phyloP scores from a whole-genome alignment of 2,329 filamentous ascomycete genomes.

The Tothia fuscella region DNA sequence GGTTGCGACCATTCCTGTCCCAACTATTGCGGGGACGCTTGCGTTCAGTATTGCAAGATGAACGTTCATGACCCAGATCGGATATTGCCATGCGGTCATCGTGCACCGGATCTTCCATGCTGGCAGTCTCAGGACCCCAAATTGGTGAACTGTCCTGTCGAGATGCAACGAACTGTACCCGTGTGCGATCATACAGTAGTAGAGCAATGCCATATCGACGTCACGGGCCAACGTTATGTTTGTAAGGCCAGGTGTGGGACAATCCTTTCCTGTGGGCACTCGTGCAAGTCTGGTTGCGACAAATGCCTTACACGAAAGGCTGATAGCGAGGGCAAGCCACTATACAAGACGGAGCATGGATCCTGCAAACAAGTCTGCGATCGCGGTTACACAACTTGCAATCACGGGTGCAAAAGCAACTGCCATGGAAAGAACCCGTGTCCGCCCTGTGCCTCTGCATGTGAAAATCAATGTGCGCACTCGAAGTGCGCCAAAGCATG shows the following conservation, averaged over 20 bases:
- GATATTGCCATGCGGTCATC: constrained; percentile 33
- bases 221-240: constrained; percentile 8
- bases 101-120: constrained; percentile 12
- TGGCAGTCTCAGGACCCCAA: constrained; percentile 10
- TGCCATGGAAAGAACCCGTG: constrained; percentile 16
- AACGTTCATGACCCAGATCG: constrained; percentile 18
- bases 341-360: constrained; percentile 4
- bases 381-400: constrained; percentile 19
- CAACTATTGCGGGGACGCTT: constrained; percentile 32
- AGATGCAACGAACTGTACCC: constrained; percentile 8
- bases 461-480: constrained; percentile 20
- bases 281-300: constrained; percentile 8
- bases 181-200: constrained; percentile 7
- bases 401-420: constrained; percentile 17
- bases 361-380: constrained; percentile 18
- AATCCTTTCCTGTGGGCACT: constrained; percentile 13
- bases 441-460: neutral
- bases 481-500: constrained; percentile 17
- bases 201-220: constrained; percentile 10
- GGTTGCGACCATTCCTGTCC: constrained; percentile 37
- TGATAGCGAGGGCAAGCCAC: neutral
- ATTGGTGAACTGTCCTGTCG: constrained; percentile 9
- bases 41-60: constrained; percentile 27
- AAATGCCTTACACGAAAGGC: constrained; percentile 2
- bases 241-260: constrained; percentile 11